Evolutionary conservation across 768 basidiomycete genomes (phyloP).

Genomic region (Mycena crocata): DNA sequence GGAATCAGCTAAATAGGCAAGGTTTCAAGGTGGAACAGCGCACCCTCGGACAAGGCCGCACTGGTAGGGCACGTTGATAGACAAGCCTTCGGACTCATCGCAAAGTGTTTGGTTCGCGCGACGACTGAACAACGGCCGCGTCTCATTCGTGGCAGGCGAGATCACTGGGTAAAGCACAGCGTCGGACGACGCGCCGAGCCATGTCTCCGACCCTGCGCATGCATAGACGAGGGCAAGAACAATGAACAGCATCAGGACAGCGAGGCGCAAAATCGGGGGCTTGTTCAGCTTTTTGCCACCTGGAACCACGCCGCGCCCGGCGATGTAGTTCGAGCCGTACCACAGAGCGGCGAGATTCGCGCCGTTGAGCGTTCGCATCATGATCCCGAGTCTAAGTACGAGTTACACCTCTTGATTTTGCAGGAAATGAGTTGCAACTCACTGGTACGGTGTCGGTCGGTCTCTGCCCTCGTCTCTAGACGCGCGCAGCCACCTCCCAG

Average conservation of each 20-base stretch:
- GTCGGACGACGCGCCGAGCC: not conserved
- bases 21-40: not conserved
- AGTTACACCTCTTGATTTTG: not conserved
- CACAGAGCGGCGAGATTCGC: conserved; percentile 6
- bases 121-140: too few relatives aligned
- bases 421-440: not conserved
- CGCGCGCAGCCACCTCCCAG: not conserved
- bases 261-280: conserved; percentile 15
- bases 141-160: too few relatives aligned
- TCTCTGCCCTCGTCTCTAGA: not conserved
- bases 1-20: not conserved
- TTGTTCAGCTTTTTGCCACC: not conserved
- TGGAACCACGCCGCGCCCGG: not conserved
- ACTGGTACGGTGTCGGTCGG: conserved; percentile 19
- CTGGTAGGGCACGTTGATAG: conserved; percentile 9
- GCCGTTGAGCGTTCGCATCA: conserved; percentile 10
- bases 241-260: not conserved
- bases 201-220: not conserved
- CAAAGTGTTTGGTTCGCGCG: conserved; percentile 8
- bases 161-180: conserved; percentile 9
- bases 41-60: conserved; percentile 20
- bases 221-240: conserved; percentile 13
- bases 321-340: conserved; percentile 4
- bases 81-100: not conserved
- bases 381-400: not conserved